Conservation (phyloP, 2,329 filamentous ascomycete genomes). For the Corinectria fuckeliana region DNA sequence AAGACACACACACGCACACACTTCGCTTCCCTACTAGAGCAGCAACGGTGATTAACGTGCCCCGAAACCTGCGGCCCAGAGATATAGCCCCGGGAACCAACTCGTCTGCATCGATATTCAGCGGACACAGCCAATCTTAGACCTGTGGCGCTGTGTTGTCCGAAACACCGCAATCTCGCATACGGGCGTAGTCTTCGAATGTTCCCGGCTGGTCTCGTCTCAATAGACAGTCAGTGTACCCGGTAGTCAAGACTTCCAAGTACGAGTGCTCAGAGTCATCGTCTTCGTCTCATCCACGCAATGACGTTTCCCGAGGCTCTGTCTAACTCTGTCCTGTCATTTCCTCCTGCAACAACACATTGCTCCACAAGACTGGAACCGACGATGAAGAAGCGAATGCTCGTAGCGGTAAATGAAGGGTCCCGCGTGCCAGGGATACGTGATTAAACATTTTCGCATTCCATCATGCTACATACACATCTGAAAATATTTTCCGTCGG, state of each 20-base stretch:
- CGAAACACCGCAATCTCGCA: neutral
- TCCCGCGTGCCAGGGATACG: neutral
- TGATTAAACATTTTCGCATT: conserved; percentile 32
- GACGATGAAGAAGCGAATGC: neutral
- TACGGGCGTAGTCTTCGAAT: neutral
- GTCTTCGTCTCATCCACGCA: neutral
- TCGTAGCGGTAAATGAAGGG: neutral
- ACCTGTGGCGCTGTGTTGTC: neutral
- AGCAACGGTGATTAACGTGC: conserved; percentile 8
- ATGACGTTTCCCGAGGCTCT: neutral
- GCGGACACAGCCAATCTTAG: neutral
- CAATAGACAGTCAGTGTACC: neutral
- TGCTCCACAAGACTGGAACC: neutral
- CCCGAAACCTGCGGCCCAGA: conserved; percentile 9
- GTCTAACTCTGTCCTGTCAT: conserved; percentile 2
- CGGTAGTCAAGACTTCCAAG: neutral
- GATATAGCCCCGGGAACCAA: conserved; percentile 1
- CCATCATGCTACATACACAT: conserved; percentile 32
- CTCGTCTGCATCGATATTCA: neutral
- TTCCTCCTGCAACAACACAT: neutral
- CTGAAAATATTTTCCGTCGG: conserved; percentile 14
- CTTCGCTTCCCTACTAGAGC: too few relatives aligned
- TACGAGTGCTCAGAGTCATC: neutral
- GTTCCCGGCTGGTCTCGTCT: neutral
- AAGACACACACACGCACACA: too few relatives aligned